Base-by-base conservation (phyloP, 2,329 filamentous ascomycete genomes). In the Verticillium longisporum region DNA sequence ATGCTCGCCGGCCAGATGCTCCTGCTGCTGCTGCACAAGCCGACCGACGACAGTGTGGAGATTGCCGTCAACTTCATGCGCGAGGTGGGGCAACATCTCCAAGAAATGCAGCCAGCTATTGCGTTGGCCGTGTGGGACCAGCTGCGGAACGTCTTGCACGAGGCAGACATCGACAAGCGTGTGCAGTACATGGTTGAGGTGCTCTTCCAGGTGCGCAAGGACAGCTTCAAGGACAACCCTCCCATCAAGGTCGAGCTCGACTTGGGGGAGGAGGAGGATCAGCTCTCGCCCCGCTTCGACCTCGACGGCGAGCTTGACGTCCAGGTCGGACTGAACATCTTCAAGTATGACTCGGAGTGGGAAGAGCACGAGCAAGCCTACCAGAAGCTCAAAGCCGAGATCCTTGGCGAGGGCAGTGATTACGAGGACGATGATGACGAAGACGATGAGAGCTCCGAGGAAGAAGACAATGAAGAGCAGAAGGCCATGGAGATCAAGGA, bases 141-240 rank as follows among this genome's bases (percentile, higher is more conserved):
- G 74, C 96, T 99, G 79, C 83, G 95, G 68, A 94, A 89, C 68
- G 97, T 98, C 65, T 80, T 99, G 9, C 94, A 99, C 77, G 95
- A 99, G 74, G 92, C 92, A 55, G 93, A 95, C 71, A 97, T 99
- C 73, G 94, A 98, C 72, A 97, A 97, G 81, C 85, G 95, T 66
- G 93, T 94, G n/a, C 95, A 99, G 77, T 99, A 98, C 76, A 97
- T 97, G 91, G 94, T 99, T 61, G 95, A 99, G 74, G 95, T 98
- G 6, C 78, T 99, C 54, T 99, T 99, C 73, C 93, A 99, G 77
- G 89, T 97, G 61, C 86, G 95, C 65, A 97, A 97, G 76, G 94
- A 98, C 76, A 90, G 90, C 69, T 99, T 96, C 81, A 97, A 97
- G 78, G 92, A 98, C 69, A 92, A 98, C 69, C 92, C 89, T 18